Conservation (phyloP, 345 rosid genomes). For the Turnera subulata region DNA sequence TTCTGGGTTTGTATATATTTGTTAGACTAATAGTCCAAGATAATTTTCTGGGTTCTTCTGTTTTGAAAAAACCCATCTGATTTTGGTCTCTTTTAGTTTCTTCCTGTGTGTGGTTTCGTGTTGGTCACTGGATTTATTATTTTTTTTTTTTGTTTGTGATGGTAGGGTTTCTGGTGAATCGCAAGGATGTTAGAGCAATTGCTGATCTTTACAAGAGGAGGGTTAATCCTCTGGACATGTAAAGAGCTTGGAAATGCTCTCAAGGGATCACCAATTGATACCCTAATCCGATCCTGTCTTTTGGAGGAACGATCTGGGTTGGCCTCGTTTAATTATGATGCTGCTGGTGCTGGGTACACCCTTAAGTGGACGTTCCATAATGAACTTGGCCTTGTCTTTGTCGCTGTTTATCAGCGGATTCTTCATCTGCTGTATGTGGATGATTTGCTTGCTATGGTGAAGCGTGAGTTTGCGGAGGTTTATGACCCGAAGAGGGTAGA, state of each 20-base stretch:
- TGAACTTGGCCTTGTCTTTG: constrained; percentile 92
- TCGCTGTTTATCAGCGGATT: constrained; percentile 92
- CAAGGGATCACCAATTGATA: constrained; percentile 86
- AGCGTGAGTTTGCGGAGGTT: constrained; percentile 63
- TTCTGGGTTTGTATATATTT: too few species aligned
- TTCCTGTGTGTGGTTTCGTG: too few species aligned
- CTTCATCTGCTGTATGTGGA: constrained; percentile 89
- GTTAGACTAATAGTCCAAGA: too few species aligned
- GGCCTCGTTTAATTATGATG: constrained; percentile 66
- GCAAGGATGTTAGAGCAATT: constrained; percentile 85
- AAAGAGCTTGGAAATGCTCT: constrained; percentile 93
- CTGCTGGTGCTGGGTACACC: constrained; percentile 78
- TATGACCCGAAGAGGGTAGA: constrained; percentile 65
- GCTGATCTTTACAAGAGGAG: constrained; percentile 88
- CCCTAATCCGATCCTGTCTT: constrained; percentile 85
- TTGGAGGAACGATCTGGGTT: constrained; percentile 96
- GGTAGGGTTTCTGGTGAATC: constrained; percentile 11
- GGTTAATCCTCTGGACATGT: constrained; percentile 97
- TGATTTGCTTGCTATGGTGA: constrained; percentile 75
- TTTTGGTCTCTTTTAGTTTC: too few species aligned
- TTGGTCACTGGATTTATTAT: too few species aligned
- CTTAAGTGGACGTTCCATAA: constrained; percentile 97
- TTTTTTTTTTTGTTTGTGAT: too few species aligned
- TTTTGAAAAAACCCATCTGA: too few species aligned
- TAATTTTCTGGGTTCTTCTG: too few species aligned